Conservation (phyloP, 2,329 filamentous ascomycete species). For the Bipolaris zeicola region DNA sequence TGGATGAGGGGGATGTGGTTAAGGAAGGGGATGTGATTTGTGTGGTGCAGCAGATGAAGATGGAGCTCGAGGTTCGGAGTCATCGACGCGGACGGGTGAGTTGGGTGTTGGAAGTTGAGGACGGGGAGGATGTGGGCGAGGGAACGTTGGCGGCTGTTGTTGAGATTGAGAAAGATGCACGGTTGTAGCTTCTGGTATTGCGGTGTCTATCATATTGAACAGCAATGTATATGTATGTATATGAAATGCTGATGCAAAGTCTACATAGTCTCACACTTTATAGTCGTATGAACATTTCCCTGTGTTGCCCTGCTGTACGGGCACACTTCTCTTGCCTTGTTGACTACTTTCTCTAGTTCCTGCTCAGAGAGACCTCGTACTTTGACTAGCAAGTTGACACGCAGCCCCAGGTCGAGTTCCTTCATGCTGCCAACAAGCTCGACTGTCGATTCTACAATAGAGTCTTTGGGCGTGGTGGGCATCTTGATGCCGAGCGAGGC, state of each 20-base stretch:
- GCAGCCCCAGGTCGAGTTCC: conserved; percentile 52
- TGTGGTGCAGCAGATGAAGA: conserved; percentile 71
- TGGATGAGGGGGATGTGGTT: conserved; percentile 61
- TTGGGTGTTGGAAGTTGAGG: conserved; percentile 61
- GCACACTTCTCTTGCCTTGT: conserved; percentile 44
- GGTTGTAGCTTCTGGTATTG: not conserved
- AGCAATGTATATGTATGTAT: not conserved
- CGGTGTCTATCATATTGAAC: too few relatives aligned
- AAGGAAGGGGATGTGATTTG: conserved; percentile 60
- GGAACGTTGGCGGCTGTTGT: conserved; percentile 60
- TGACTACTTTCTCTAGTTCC: conserved; percentile 45
- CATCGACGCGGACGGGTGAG: conserved; percentile 54
- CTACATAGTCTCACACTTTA: conserved; percentile 32
- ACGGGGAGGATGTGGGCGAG: conserved; percentile 62
- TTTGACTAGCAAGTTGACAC: conserved; percentile 53
- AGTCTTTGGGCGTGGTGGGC: conserved; percentile 47
- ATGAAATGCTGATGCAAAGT: not conserved
- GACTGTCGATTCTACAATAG: conserved; percentile 51
- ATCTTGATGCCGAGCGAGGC: conserved; percentile 50
- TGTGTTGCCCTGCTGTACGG: conserved; percentile 43
- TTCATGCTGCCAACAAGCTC: conserved; percentile 55
- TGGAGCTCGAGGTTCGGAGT: conserved; percentile 68
- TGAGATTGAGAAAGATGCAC: conserved; percentile 34
- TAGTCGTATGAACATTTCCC: conserved; percentile 41
- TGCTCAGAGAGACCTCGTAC: conserved; percentile 39